phyloP scores from a whole-genome alignment of 73 alveolate species.

The Paramecium primaurelia region DNA sequence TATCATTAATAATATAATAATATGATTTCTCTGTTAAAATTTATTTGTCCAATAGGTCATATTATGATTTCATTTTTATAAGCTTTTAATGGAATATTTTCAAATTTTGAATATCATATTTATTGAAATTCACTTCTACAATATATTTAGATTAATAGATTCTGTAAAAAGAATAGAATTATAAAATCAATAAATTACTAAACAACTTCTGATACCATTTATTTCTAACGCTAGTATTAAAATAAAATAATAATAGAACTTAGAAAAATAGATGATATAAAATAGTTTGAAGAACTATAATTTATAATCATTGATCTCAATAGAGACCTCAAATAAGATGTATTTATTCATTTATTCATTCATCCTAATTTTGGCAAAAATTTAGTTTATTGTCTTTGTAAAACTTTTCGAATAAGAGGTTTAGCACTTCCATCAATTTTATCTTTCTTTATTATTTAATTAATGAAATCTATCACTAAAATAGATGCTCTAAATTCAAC shows the following conservation, averaged over 20 bases:
- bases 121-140: not conserved
- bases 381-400: not conserved
- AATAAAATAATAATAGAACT: not conserved
- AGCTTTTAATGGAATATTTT: no score
- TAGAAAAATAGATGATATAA: not conserved
- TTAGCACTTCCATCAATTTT: conserved; percentile 1
- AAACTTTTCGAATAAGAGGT: not conserved
- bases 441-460: not conserved
- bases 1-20: no score
- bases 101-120: not conserved
- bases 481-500: not conserved
- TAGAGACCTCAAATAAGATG: not conserved
- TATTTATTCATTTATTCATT: not conserved
- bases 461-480: not conserved
- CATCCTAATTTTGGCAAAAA: not conserved
- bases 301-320: not conserved
- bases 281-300: not conserved
- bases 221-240: not conserved
- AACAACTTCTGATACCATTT: not conserved
- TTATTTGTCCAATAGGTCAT: no score
- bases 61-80: no score
- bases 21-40: no score
- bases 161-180: not conserved
- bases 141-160: no score
- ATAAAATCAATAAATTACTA: no score